phyloP scores from a whole-genome alignment of 352 stramenopile species.

The Nothophytophthora sp. region DNA sequence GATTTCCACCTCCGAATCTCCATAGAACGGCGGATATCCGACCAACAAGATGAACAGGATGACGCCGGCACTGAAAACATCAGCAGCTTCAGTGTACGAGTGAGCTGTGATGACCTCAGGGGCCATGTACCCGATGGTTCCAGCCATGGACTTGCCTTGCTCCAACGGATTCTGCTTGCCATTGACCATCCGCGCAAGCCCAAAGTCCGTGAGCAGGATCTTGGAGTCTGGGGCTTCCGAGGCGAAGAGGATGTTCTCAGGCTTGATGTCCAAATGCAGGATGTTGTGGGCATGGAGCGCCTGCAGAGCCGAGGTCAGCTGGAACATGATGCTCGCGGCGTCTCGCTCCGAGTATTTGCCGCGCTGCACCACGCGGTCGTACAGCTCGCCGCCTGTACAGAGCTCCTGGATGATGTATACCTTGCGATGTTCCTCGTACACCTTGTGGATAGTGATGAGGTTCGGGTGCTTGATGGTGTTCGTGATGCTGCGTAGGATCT shows the following conservation, averaged over 20 bases:
- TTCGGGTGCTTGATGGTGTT: conserved; percentile 81
- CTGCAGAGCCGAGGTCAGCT: conserved; percentile 66
- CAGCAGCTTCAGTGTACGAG: conserved; percentile 62
- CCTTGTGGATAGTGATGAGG: conserved; percentile 80
- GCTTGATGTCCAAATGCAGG: conserved; percentile 79
- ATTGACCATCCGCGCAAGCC: conserved; percentile 74
- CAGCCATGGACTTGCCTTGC: conserved; percentile 65
- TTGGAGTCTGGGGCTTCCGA: conserved; percentile 46
- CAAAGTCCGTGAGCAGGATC: conserved; percentile 81
- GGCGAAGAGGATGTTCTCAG: conserved; percentile 79
- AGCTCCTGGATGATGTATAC: conserved; percentile 82
- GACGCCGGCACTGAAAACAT: conserved; percentile 82
- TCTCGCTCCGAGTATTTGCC: conserved; percentile 69
- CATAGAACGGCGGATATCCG: conserved; percentile 75
- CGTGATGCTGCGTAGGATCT: conserved; percentile 82
- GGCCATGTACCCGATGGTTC: conserved; percentile 80
- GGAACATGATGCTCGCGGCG: conserved; percentile 61
- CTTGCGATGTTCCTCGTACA: conserved; percentile 83
- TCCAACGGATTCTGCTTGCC: conserved; percentile 67
- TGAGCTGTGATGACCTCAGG: conserved; percentile 74
- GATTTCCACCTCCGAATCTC: conserved; percentile 76
- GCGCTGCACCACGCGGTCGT: conserved; percentile 69
- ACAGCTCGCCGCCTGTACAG: conserved; percentile 73
- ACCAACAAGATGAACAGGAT: conserved; percentile 83
- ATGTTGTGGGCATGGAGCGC: conserved; percentile 79